Evolutionary conservation across 257 asterid species (phyloP).

Genomic region (Solanum pennellii): DNA sequence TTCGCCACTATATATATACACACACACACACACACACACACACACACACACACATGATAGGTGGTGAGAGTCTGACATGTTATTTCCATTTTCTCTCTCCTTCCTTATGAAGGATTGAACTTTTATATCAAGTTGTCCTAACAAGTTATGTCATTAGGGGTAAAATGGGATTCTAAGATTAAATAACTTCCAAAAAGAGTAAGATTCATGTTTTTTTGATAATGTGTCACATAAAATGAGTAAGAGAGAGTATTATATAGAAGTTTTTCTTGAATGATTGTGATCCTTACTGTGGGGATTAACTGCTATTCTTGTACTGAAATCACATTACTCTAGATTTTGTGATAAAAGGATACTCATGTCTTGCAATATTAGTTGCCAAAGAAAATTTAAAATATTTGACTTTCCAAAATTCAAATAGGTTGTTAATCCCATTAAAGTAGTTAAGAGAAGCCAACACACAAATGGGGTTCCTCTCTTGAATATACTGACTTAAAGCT

Average conservation of each 20-base stretch:
- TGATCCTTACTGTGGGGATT: neutral
- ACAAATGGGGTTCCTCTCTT: neutral
- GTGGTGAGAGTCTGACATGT: neutral
- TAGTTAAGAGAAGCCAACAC: neutral
- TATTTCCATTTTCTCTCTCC: neutral
- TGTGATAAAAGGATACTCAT: neutral
- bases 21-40: fast-evolving
- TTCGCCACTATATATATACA: too few species aligned
- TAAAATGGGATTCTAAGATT: neutral
- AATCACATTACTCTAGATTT: neutral
- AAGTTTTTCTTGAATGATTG: neutral
- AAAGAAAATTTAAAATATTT: neutral
- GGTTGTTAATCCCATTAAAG: neutral
- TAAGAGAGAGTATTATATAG: neutral
- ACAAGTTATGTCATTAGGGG: neutral
- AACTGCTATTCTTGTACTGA: neutral
- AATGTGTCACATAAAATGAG: neutral
- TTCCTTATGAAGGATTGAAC: neutral
- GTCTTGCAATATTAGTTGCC: neutral
- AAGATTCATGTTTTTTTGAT: neutral
- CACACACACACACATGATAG: neutral
- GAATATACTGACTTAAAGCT: neutral
- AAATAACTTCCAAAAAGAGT: neutral
- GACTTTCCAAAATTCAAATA: neutral
- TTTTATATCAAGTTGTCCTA: neutral